Conservation (phyloP, 73 alveolate genomes). For the Paramecium sonneborni region DNA sequence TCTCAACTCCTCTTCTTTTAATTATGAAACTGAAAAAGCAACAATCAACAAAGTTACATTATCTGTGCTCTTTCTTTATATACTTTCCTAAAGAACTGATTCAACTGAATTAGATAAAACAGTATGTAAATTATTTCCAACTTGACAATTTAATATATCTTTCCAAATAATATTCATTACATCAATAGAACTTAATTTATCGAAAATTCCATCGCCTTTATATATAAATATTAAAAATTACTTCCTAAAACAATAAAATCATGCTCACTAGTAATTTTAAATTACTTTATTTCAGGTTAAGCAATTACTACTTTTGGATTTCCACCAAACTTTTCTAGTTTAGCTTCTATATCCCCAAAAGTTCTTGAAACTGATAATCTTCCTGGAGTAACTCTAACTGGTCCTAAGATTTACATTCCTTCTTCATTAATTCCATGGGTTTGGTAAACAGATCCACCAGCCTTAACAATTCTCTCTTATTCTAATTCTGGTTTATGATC, state of each 20-base stretch:
- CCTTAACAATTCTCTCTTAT: slow-evolving; percentile 83
- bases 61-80: slow-evolving; percentile 89
- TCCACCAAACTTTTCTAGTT: slow-evolving; percentile 91
- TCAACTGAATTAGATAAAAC: slow-evolving; percentile 92
- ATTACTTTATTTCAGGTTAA: slow-evolving; percentile 90
- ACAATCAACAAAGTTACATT: slow-evolving; percentile 95
- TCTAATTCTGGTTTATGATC: slow-evolving; percentile 97
- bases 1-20: neutral
- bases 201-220: slow-evolving; percentile 46
- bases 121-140: slow-evolving; percentile 77
- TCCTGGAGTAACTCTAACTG: slow-evolving; percentile 92
- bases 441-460: slow-evolving; percentile 92
- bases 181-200: slow-evolving; percentile 18
- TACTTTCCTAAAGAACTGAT: slow-evolving; percentile 85
- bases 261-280: slow-evolving; percentile 78
- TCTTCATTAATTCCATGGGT: slow-evolving; percentile 20
- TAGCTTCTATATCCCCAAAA: slow-evolving; percentile 97
- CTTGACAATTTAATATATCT: neutral
- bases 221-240: neutral
- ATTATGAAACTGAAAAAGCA: slow-evolving; percentile 65
- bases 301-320: slow-evolving; percentile 94
- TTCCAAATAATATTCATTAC: slow-evolving; percentile 32
- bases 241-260: slow-evolving; percentile 81
- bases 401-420: slow-evolving; percentile 66
- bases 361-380: slow-evolving; percentile 96